These are phyloP conservation scores for Claviceps maximensis DNA, from an alignment of 2,329 filamentous ascomycete genomes.

Conservation along the genomic window DNA sequence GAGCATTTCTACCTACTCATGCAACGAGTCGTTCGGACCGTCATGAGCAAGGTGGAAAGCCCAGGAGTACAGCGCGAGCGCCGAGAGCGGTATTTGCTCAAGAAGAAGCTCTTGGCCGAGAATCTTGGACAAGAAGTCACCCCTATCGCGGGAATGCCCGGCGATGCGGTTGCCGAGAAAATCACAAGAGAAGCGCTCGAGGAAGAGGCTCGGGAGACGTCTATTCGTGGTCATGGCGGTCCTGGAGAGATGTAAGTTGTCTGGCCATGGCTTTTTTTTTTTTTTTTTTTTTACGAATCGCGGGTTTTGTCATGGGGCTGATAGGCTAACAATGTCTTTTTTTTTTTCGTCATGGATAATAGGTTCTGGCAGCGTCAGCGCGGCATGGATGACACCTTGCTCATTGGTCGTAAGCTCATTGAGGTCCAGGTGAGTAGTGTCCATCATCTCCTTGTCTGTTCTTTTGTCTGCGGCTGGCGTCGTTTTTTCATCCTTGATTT, in stretches of 20 bases:
- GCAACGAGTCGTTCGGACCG: slow-evolving; percentile 57
- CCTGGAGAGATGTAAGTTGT: slow-evolving; percentile 36
- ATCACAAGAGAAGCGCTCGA: slow-evolving; percentile 54
- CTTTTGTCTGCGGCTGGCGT: too few relatives aligned
- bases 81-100: slow-evolving; percentile 64
- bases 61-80: slow-evolving; percentile 77
- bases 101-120: slow-evolving; percentile 67
- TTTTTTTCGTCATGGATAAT: neutral
- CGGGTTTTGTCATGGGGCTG: slow-evolving; percentile 40
- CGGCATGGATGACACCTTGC: slow-evolving; percentile 42
- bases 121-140: slow-evolving; percentile 46
- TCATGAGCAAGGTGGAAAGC: slow-evolving; percentile 69
- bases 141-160: slow-evolving; percentile 32
- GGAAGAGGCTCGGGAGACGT: slow-evolving; percentile 43
- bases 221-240: slow-evolving; percentile 32
- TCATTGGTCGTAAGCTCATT: slow-evolving; percentile 42
- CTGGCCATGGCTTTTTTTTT: neutral
- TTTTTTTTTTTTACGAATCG: neutral
- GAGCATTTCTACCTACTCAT: slow-evolving; percentile 83
- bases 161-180: slow-evolving; percentile 40
- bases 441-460: neutral
- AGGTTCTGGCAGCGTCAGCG: slow-evolving; percentile 52
- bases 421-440: slow-evolving; percentile 24
- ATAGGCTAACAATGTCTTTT: neutral
- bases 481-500: too few relatives aligned